These are phyloP conservation scores for Penicillium glabrum DNA, from an alignment of 2,329 filamentous ascomycete species.

Conservation along the genomic window DNA sequence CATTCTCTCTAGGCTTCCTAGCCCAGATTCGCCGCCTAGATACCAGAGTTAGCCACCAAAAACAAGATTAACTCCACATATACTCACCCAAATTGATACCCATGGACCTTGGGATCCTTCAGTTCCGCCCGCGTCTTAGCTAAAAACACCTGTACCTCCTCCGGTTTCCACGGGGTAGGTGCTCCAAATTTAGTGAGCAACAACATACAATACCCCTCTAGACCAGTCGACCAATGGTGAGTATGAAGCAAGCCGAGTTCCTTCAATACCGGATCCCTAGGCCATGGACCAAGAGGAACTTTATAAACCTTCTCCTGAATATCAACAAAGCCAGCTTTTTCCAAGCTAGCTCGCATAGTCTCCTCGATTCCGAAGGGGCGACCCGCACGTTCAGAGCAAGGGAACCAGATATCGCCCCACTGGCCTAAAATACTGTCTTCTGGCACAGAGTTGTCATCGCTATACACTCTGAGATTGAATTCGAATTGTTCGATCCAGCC, in stretches of 20 bases:
- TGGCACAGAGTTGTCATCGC: slow-evolving; percentile 13
- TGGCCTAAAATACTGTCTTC: slow-evolving; percentile 3
- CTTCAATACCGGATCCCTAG: slow-evolving; percentile 44
- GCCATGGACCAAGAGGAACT: slow-evolving; percentile 50
- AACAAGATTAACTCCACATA: background rate
- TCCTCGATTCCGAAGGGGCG: slow-evolving; percentile 20
- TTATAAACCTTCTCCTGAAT: slow-evolving; percentile 51
- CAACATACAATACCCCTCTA: slow-evolving; percentile 27
- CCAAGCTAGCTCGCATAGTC: slow-evolving; percentile 21
- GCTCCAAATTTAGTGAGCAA: slow-evolving; percentile 22
- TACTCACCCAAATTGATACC: slow-evolving; percentile 7
- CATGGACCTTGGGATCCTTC: slow-evolving; percentile 3
- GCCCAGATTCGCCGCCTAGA: background rate
- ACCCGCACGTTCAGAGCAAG: slow-evolving; percentile 17
- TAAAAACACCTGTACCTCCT: slow-evolving; percentile 9
- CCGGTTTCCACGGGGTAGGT: slow-evolving; percentile 9
- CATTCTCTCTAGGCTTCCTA: background rate
- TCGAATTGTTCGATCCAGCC: slow-evolving; percentile 18
- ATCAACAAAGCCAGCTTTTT: slow-evolving; percentile 32
- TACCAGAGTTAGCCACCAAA: background rate
- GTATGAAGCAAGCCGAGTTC: slow-evolving; percentile 41
- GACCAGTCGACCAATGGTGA: slow-evolving; percentile 19
- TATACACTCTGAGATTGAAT: slow-evolving; percentile 7
- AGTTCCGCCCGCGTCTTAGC: slow-evolving; percentile 4
- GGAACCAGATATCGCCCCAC: slow-evolving; percentile 19